Conservation (phyloP, 352 stramenopile species). For the Globisporangium ultimum region DNA sequence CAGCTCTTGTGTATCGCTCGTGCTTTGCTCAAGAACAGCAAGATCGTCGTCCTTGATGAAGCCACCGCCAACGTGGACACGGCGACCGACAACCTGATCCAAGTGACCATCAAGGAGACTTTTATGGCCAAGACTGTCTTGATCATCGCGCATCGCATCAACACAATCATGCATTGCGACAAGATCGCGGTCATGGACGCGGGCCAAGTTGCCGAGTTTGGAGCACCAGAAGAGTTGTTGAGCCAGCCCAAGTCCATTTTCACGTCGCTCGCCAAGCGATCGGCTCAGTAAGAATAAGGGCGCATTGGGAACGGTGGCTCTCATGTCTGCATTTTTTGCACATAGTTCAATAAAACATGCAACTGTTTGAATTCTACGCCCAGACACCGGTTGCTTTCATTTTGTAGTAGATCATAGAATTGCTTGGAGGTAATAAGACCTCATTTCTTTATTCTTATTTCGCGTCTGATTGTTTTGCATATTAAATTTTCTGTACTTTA, state of each 20-base stretch:
- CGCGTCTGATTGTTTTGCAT: no score
- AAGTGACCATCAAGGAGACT: no score
- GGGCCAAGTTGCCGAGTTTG: constrained; percentile 84
- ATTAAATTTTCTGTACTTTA: no score
- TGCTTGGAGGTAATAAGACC: no score
- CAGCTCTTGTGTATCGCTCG: constrained; percentile 86
- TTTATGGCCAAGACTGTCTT: constrained; percentile 49
- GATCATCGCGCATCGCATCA: constrained; percentile 94
- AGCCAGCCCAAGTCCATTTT: constrained; percentile 27
- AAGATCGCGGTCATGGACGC: constrained; percentile 89
- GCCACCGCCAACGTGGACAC: constrained; percentile 90
- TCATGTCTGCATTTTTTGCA: no score
- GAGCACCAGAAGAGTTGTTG: constrained; percentile 64
- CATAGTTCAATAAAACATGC: no score
- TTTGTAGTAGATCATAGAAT: no score
- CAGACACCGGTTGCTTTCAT: no score
- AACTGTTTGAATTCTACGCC: no score
- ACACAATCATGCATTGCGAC: constrained; percentile 96
- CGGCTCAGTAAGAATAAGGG: not conserved
- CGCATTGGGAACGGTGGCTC: no score
- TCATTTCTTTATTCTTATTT: no score
- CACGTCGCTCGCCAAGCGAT: constrained; percentile 23
- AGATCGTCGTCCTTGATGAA: constrained; percentile 94
- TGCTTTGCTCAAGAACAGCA: constrained; percentile 87
- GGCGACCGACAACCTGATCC: constrained; percentile 57